These are phyloP conservation scores for Fomes fomentarius DNA, from an alignment of 1,284 basidiomycete genomes.

Conservation along the genomic window DNA sequence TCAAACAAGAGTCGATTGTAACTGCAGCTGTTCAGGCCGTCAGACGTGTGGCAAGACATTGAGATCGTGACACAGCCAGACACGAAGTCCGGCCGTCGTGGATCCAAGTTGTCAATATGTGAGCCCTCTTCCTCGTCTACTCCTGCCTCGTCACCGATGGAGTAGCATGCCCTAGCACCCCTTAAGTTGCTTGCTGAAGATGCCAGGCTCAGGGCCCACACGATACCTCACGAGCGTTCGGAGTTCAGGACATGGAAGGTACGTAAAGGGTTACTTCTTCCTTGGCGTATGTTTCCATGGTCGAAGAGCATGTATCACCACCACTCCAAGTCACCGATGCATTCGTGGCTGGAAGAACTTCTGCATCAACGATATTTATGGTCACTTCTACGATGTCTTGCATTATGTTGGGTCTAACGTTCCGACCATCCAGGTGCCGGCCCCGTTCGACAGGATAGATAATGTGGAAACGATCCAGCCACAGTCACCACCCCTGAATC, in stretches of 20 bases:
- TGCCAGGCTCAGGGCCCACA: conserved; percentile 53
- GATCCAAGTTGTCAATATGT: conserved; percentile 56
- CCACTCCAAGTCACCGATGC: too few species aligned
- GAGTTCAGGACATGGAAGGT: conserved; percentile 67
- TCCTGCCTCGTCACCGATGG: not conserved
- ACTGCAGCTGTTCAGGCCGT: conserved; percentile 5
- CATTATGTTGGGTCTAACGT: too few species aligned
- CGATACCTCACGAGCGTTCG: conserved; percentile 57
- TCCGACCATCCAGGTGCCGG: too few species aligned
- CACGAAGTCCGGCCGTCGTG: conserved; percentile 51
- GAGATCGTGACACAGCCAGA: conserved; percentile 67
- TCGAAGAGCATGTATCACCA: too few species aligned
- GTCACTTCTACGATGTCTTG: too few species aligned
- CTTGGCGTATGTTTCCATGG: too few species aligned
- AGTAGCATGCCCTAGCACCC: conserved; percentile 51
- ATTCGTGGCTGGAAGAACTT: too few species aligned
- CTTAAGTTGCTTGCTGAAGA: conserved; percentile 56
- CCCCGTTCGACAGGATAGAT: not conserved
- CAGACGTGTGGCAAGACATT: conserved; percentile 66
- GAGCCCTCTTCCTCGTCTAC: conserved; percentile 24
- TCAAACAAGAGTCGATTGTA: conserved; percentile 4
- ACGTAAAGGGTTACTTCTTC: too few species aligned
- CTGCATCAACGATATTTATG: too few species aligned
- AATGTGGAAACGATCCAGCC: conserved; percentile 28
- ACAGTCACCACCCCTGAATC: conserved; percentile 36